Percentiles rank a stretch among this genome's conserved stretches.
Conservation (phyloP, 208 protist species). For the Leishmania martiniquensis region DNA sequence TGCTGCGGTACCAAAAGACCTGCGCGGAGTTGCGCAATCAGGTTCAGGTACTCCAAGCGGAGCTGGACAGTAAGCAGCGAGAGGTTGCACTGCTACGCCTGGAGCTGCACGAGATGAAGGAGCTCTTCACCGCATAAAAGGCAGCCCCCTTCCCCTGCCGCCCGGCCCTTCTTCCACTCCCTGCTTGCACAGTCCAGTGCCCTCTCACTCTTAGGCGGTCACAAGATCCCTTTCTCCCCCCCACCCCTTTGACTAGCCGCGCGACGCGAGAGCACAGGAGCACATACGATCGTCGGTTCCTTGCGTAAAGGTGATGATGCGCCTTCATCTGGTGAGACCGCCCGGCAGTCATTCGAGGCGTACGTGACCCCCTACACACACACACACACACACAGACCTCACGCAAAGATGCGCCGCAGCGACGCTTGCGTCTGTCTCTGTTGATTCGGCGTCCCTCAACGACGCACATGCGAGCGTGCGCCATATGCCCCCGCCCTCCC, state of each 20-base stretch:
- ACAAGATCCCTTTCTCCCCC: too few relatives aligned
- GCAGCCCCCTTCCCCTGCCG: too few relatives aligned
- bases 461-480: not conserved
- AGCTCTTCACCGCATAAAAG: constrained; percentile 23
- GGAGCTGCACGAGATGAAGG: constrained; percentile 64
- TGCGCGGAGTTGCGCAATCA: constrained; percentile 67
- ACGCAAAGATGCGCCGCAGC: not conserved
- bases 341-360: not conserved
- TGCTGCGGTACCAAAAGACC: constrained; percentile 59
- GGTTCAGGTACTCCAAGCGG: constrained; percentile 47
- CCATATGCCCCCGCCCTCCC: too few relatives aligned
- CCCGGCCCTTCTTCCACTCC: not conserved
- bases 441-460: not conserved
- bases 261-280: too few relatives aligned
- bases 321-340: too few relatives aligned
- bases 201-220: not conserved
- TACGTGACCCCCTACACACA: too few relatives aligned
- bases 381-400: too few relatives aligned
- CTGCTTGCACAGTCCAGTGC: not conserved
- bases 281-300: too few relatives aligned
- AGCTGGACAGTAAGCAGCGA: constrained; percentile 60
- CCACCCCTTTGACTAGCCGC: too few relatives aligned
- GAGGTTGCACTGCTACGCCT: constrained; percentile 68
- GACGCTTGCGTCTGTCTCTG: not conserved
- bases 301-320: too few relatives aligned